phyloP scores from a whole-genome alignment of 257 asterid species.

The Fraxinus anomala region DNA sequence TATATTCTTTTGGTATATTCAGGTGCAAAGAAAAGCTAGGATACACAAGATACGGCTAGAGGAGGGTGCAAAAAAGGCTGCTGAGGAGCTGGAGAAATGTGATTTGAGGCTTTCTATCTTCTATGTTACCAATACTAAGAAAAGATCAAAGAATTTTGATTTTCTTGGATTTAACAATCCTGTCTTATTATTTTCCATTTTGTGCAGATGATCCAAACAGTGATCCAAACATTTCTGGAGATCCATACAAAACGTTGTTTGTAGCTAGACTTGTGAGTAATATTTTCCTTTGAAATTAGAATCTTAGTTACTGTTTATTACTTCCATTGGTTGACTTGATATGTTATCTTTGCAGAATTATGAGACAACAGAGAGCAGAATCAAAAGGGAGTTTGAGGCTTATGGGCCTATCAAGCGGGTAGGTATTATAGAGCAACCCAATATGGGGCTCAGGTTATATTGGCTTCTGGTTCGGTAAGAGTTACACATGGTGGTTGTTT shows the following conservation, averaged over 20 bases:
- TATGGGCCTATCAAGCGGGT: conserved; percentile 99
- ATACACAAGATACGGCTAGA: conserved; percentile 81
- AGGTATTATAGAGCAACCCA: conserved; percentile 79
- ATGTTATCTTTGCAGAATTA: conserved; percentile 59
- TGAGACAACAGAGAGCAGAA: conserved; percentile 91
- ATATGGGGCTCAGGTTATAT: conserved; percentile 25
- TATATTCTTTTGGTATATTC: conserved; percentile 22
- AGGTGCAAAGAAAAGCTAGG: conserved; percentile 86
- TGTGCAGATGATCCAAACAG: conserved; percentile 83
- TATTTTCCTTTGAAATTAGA: conserved; percentile 12
- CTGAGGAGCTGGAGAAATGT: conserved; percentile 93
- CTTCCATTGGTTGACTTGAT: conserved; percentile 20
- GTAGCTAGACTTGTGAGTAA: conserved; percentile 90
- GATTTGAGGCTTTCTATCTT: conserved; percentile 11
- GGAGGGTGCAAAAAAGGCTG: conserved; percentile 91
- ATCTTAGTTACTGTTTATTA: conserved; percentile 1
- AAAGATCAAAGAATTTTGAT: background rate
- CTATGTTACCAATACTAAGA: background rate
- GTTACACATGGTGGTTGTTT: conserved; percentile 36
- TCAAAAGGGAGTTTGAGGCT: conserved; percentile 98
- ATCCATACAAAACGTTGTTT: conserved; percentile 93
- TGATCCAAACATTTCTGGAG: conserved; percentile 84
- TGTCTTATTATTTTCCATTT: conserved; percentile 21
- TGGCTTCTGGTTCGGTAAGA: conserved; percentile 76
- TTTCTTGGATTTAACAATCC: conserved; percentile 19